A percentile compares a stretch with the other conserved stretches of the same genome.
These are phyloP conservation scores for Carpinus viminea DNA, from an alignment of 306 rosid genomes.

Conservation along the genomic window DNA sequence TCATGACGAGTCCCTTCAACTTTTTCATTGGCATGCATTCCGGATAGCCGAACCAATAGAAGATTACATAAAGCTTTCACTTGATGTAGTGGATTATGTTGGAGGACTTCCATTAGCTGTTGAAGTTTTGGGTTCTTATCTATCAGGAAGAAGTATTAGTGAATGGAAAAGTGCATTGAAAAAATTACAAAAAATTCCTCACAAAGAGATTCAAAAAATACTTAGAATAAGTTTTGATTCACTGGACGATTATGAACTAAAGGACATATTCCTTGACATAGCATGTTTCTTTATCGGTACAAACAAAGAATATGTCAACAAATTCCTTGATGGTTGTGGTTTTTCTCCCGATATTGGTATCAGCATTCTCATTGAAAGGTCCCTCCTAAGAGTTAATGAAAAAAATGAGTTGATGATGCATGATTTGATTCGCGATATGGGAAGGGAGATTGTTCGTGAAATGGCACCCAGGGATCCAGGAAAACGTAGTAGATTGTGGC, in stretches of 20 bases:
- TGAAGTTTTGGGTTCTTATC: slow-evolving; percentile 39
- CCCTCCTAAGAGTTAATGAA: slow-evolving; percentile 24
- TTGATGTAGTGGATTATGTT: slow-evolving; percentile 17
- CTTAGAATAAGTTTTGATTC: slow-evolving; percentile 33
- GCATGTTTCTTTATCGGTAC: slow-evolving; percentile 43
- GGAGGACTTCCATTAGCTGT: slow-evolving; percentile 45
- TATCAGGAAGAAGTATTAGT: slow-evolving; percentile 4
- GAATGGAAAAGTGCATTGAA: slow-evolving; percentile 34
- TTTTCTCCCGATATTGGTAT: slow-evolving; percentile 33
- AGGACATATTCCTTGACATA: slow-evolving; percentile 46
- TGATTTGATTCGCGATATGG: slow-evolving; percentile 43
- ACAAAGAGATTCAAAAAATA: slow-evolving; percentile 29
- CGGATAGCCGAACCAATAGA: background rate
- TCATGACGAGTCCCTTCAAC: slow-evolving; percentile 11
- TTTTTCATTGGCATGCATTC: slow-evolving; percentile 42
- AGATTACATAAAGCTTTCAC: slow-evolving; percentile 9
- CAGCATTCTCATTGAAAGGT: slow-evolving; percentile 21
- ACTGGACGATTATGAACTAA: background rate
- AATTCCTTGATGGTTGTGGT: slow-evolving; percentile 35
- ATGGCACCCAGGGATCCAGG: slow-evolving; percentile 5
- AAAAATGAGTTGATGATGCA: slow-evolving; percentile 18
- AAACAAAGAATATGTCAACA: background rate
- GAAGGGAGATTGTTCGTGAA: slow-evolving; percentile 34
- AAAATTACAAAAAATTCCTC: slow-evolving; percentile 29
- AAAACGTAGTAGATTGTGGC: slow-evolving; percentile 27